Percentiles rank a stretch among this genome's conserved stretches.
These are phyloP conservation scores for Clitopilus passeckerianus DNA, from an alignment of 768 basidiomycete genomes.

Conservation along the genomic window DNA sequence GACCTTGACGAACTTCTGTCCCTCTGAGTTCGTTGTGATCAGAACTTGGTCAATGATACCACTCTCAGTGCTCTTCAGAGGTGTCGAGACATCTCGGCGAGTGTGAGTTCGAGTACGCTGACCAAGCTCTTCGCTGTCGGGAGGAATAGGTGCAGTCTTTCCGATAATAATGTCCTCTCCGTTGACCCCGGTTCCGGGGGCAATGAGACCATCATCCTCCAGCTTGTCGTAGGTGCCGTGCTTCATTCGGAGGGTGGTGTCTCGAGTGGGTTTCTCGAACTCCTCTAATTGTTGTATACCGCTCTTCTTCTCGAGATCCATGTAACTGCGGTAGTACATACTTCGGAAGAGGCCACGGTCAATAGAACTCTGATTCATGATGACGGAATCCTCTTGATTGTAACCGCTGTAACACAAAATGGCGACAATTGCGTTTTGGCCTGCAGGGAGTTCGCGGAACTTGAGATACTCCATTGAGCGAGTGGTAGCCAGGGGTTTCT, in stretches of 20 bases:
- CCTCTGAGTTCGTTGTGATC: constrained; percentile 93
- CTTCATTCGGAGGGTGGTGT: constrained; percentile 93
- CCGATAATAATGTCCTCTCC: constrained; percentile 99
- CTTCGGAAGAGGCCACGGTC: constrained; percentile 98
- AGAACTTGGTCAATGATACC: constrained; percentile 98
- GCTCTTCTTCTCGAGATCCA: constrained; percentile 97
- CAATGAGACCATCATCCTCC: constrained; percentile 94
- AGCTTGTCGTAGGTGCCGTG: constrained; percentile 98
- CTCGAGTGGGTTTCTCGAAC: constrained; percentile 94
- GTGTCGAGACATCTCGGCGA: constrained; percentile 94
- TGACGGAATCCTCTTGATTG: constrained; percentile 99
- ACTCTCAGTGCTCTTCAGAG: constrained; percentile 95
- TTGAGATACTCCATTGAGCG: constrained; percentile 99
- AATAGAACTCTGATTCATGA: constrained; percentile 99
- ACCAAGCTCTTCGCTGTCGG: constrained; percentile 95
- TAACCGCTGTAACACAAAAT: constrained; percentile 99
- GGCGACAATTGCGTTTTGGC: constrained; percentile 98
- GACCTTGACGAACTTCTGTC: constrained; percentile 97
- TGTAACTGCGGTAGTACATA: constrained; percentile 97
- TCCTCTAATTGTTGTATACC: constrained; percentile 90
- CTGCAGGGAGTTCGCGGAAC: constrained; percentile 97
- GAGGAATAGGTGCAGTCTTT: constrained; percentile 95
- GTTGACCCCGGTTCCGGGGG: constrained; percentile 88
- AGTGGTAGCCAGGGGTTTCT: constrained; percentile 97
- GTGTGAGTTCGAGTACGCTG: constrained; percentile 92